A percentile compares a stretch with the other conserved stretches of the same genome.
phyloP scores from a whole-genome alignment of 2,329 filamentous ascomycete species.

The Aureobasidium sp. region DNA sequence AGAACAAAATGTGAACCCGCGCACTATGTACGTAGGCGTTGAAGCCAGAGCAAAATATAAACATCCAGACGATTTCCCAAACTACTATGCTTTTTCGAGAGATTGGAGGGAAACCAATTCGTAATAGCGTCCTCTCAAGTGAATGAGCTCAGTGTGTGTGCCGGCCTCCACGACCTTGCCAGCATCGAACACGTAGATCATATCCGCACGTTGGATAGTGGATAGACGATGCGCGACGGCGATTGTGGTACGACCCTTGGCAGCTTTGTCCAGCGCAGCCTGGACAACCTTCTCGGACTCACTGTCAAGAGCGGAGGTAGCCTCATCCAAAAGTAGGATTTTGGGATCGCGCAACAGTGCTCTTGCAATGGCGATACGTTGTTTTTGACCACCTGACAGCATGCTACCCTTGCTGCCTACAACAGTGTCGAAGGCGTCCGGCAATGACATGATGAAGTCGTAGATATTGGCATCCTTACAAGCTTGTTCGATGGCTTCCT shows the following conservation, averaged over 20 bases:
- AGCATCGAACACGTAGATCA: constrained; percentile 95
- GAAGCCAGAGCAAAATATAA: background rate
- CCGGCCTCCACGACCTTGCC: constrained; percentile 79
- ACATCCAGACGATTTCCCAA: background rate
- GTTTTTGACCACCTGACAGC: constrained; percentile 85
- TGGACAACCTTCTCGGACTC: constrained; percentile 75
- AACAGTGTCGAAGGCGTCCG: constrained; percentile 75
- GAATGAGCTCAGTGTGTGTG: constrained; percentile 54
- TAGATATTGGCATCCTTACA: constrained; percentile 90
- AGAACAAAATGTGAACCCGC: background rate
- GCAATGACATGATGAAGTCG: constrained; percentile 79
- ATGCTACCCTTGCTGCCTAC: constrained; percentile 73
- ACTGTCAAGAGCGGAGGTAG: constrained; percentile 58
- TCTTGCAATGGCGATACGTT: constrained; percentile 86
- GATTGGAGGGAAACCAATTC: constrained; percentile 30
- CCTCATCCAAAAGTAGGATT: constrained; percentile 75
- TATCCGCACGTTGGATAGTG: constrained; percentile 88
- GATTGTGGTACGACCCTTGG: constrained; percentile 66
- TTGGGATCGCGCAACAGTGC: constrained; percentile 86
- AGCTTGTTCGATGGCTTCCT: constrained; percentile 65
- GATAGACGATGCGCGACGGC: constrained; percentile 86
- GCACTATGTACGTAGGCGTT: background rate
- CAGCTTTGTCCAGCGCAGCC: constrained; percentile 70
- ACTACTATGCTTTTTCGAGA: constrained; percentile 21
- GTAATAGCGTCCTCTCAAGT: constrained; percentile 31